Conservation (phyloP, 768 basidiomycete genomes). For the Boletus patriciae region DNA sequence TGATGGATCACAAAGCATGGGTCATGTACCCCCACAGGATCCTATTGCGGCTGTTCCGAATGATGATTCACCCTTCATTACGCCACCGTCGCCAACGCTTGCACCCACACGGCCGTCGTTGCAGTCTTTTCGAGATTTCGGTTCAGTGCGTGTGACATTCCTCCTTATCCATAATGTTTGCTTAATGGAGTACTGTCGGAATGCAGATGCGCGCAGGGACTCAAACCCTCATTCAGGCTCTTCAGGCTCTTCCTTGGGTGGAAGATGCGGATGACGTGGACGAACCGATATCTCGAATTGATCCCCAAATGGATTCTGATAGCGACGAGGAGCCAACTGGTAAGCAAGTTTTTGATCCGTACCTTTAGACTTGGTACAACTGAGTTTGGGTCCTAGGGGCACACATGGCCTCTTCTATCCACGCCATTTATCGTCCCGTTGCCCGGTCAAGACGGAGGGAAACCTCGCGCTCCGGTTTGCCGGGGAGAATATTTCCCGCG, state of each 20-base stretch:
- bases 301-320: slow-evolving; percentile 48
- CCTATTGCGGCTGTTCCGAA: slow-evolving; percentile 19
- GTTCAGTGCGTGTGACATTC: slow-evolving; percentile 55
- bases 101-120: slow-evolving; percentile 44
- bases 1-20: slow-evolving; percentile 6
- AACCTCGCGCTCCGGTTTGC: slow-evolving; percentile 16
- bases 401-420: slow-evolving; percentile 79
- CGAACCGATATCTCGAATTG: slow-evolving; percentile 46
- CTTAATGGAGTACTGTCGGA: slow-evolving; percentile 6
- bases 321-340: slow-evolving; percentile 60
- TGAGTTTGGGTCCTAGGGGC: slow-evolving; percentile 32
- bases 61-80: slow-evolving; percentile 68
- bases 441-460: slow-evolving; percentile 59
- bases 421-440: slow-evolving; percentile 81
- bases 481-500: slow-evolving; percentile 5
- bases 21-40: slow-evolving; percentile 4
- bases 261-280: slow-evolving; percentile 70
- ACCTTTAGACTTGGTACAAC: background rate
- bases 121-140: slow-evolving; percentile 60
- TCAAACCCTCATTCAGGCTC: slow-evolving; percentile 84
- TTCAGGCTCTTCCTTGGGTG: slow-evolving; percentile 82
- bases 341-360: slow-evolving; percentile 28
- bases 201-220: slow-evolving; percentile 82
- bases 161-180: background rate
- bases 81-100: slow-evolving; percentile 65